Conservation (phyloP, 176 grass and related monocot species). For the Oryza brachyantha region DNA sequence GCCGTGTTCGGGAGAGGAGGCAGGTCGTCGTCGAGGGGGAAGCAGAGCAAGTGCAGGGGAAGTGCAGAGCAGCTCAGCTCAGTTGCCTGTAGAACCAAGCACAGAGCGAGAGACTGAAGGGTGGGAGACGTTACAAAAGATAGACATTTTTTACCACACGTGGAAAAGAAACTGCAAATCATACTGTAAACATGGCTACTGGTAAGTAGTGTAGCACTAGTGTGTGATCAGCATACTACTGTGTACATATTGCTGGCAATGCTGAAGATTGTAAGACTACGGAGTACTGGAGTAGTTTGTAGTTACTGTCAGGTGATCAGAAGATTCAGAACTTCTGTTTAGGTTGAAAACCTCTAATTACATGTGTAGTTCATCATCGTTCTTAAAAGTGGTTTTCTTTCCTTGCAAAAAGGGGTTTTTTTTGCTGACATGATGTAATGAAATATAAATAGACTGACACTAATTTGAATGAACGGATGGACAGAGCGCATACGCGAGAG, state of each 20-base stretch:
- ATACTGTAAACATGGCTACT: neutral
- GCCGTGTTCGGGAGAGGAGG: constrained; percentile 68
- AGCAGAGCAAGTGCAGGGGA: constrained; percentile 48
- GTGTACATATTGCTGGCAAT: constrained; percentile 30
- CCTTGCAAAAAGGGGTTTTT: neutral
- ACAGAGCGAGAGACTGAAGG: neutral
- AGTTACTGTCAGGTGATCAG: constrained; percentile 12
- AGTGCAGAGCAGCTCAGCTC: constrained; percentile 29
- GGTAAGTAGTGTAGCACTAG: neutral
- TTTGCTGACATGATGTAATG: neutral
- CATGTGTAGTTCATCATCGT: neutral
- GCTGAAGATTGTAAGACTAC: constrained; percentile 12
- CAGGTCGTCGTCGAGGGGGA: constrained; percentile 36
- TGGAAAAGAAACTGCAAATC: constrained; percentile 1
- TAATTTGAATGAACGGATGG: no score
- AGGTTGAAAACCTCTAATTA: constrained; percentile 28
- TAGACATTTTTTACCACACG: neutral
- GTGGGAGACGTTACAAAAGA: neutral
- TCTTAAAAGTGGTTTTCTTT: neutral
- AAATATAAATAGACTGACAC: no score
- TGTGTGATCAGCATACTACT: neutral
- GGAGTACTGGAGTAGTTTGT: neutral
- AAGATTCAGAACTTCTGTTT: neutral
- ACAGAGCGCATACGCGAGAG: no score
- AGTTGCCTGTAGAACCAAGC: constrained; percentile 33